phyloP scores from a whole-genome alignment of 495 filamentous ascomycete species.

The Penicillium alfredii region DNA sequence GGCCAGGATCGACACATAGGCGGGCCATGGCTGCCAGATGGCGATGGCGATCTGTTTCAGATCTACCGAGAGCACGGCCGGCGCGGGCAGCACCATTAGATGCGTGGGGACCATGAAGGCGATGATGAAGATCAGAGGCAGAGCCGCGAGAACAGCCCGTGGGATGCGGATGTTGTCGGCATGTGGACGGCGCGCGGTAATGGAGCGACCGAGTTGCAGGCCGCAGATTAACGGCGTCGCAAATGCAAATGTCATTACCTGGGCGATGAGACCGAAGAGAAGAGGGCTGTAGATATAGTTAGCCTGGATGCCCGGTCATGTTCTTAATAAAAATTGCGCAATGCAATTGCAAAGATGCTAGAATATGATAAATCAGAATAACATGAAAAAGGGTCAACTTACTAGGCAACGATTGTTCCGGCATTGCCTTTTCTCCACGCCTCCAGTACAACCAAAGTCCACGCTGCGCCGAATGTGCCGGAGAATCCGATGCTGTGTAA shows the following conservation, averaged over 20 bases:
- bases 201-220: slow-evolving; percentile 49
- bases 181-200: slow-evolving; percentile 40
- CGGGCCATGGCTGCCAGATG: slow-evolving; percentile 55
- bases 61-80: slow-evolving; percentile 35
- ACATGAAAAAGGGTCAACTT: slow-evolving; percentile 23
- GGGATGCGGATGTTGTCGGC: slow-evolving; percentile 44
- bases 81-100: slow-evolving; percentile 47
- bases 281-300: slow-evolving; percentile 30
- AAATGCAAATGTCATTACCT: slow-evolving; percentile 49
- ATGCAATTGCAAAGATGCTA: too few species aligned
- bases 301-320: too few species aligned
- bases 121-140: slow-evolving; percentile 44
- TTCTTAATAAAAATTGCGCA: too few species aligned
- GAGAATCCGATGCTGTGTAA: slow-evolving; percentile 47
- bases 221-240: slow-evolving; percentile 47
- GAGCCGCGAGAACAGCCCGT: slow-evolving; percentile 37
- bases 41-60: slow-evolving; percentile 54
- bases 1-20: slow-evolving; percentile 37
- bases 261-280: slow-evolving; percentile 47
- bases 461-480: slow-evolving; percentile 50
- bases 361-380: too few species aligned
- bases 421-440: slow-evolving; percentile 50
- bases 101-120: slow-evolving; percentile 48
- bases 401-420: slow-evolving; percentile 48
- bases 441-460: slow-evolving; percentile 52